phyloP scores from a whole-genome alignment of 2,329 filamentous ascomycete species.

The Aureobasidium sp. region DNA sequence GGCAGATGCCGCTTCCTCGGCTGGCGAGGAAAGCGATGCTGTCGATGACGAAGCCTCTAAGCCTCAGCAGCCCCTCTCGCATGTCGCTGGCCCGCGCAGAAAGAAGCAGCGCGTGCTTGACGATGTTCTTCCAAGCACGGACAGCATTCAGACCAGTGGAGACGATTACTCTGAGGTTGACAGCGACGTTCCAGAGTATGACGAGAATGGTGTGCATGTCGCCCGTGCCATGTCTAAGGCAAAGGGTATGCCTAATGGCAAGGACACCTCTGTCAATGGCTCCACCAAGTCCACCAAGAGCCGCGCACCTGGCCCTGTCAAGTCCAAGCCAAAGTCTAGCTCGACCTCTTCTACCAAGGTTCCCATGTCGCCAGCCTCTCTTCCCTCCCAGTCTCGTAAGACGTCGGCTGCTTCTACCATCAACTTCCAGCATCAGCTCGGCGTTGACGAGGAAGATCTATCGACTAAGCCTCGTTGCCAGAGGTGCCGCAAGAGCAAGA shows the following conservation, averaged over 20 bases:
- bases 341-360: conserved; percentile 31
- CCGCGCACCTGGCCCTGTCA: conserved; percentile 33
- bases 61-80: conserved; percentile 19
- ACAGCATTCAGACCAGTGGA: conserved; percentile 53
- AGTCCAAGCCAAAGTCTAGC: conserved; percentile 47
- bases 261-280: conserved; percentile 25
- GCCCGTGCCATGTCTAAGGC: conserved; percentile 30
- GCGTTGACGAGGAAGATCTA: conserved; percentile 74
- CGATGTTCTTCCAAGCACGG: conserved; percentile 46
- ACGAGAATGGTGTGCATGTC: conserved; percentile 20
- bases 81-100: conserved; percentile 24
- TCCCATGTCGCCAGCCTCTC: conserved; percentile 50
- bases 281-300: conserved; percentile 34
- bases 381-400: conserved; percentile 64
- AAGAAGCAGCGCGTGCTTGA: conserved; percentile 35
- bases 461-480: conserved; percentile 96
- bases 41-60: conserved; percentile 58
- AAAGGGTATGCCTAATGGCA: conserved; percentile 32
- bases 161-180: conserved; percentile 51
- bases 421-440: conserved; percentile 41
- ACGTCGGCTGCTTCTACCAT: conserved; percentile 60
- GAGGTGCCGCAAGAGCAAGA: conserved; percentile 98
- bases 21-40: conserved; percentile 55
- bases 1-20: conserved; percentile 73
- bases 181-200: conserved; percentile 38